Evolutionary conservation across 2,329 filamentous ascomycete genomes (phyloP).

Genomic region (Penicillium sp.): DNA sequence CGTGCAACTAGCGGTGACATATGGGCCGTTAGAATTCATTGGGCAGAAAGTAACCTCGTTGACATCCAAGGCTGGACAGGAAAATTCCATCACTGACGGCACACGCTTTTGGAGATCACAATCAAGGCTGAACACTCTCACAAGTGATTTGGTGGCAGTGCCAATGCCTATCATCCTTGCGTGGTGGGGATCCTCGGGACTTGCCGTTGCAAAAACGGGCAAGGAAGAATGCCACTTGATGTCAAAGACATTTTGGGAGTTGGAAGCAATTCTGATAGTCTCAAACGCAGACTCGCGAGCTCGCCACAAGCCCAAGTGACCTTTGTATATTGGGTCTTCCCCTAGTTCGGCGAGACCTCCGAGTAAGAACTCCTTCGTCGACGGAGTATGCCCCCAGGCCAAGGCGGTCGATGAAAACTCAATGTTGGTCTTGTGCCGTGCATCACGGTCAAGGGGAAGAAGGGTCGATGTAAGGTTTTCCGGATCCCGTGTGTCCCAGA

Average conservation of each 20-base stretch:
- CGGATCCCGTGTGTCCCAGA: conserved; percentile 39
- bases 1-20: conserved; percentile 61
- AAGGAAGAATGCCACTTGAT: conserved; percentile 55
- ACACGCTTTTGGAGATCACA: conserved; percentile 1
- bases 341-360: conserved; percentile 54
- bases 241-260: conserved; percentile 58
- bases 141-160: conserved; percentile 46
- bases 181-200: conserved; percentile 30
- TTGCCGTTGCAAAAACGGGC: conserved; percentile 55
- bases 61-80: conserved; percentile 61
- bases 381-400: conserved; percentile 46
- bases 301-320: conserved; percentile 57
- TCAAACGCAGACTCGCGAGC: conserved; percentile 40
- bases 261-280: conserved; percentile 43
- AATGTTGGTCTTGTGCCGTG: conserved; percentile 31
- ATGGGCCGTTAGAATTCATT: conserved; percentile 36
- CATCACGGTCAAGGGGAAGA: conserved; percentile 25
- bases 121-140: conserved; percentile 53
- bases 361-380: conserved; percentile 48
- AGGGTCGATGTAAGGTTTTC: conserved; percentile 23
- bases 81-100: conserved; percentile 44
- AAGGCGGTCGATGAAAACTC: conserved; percentile 48
- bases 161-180: conserved; percentile 34
- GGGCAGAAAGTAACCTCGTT: conserved; percentile 58
- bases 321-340: conserved; percentile 36